These are phyloP conservation scores for Arachnomyces sp. DNA, from an alignment of 2,329 filamentous ascomycete genomes.

Conservation along the genomic window DNA sequence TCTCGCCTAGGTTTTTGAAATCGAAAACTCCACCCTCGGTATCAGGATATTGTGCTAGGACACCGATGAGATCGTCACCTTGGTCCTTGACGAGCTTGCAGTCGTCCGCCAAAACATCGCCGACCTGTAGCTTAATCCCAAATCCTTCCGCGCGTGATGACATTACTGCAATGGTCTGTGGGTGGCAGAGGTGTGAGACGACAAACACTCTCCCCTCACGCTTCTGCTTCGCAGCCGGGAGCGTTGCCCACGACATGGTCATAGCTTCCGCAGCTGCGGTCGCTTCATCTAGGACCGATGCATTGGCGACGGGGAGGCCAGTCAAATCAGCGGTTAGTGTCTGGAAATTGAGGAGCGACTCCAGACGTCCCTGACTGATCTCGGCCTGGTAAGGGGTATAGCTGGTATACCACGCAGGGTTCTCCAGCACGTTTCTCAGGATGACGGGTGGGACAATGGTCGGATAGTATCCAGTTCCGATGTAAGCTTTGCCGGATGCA, in stretches of 20 bases:
- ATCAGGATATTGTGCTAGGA: constrained; percentile 91
- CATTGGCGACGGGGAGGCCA: constrained; percentile 78
- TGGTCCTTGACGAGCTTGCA: constrained; percentile 62
- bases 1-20: constrained; percentile 64
- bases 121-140: constrained; percentile 67
- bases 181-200: constrained; percentile 74
- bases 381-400: constrained; percentile 97
- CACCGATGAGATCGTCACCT: constrained; percentile 76
- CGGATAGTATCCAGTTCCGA: constrained; percentile 81
- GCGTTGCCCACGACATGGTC: constrained; percentile 77
- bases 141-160: constrained; percentile 84
- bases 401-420: constrained; percentile 94
- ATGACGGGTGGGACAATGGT: constrained; percentile 85
- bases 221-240: constrained; percentile 65
- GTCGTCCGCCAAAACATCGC: constrained; percentile 62
- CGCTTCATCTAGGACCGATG: constrained; percentile 81
- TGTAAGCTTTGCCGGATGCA: constrained; percentile 57
- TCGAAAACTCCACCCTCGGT: constrained; percentile 74
- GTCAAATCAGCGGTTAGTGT: constrained; percentile 87
- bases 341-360: constrained; percentile 92
- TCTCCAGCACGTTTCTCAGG: constrained; percentile 85
- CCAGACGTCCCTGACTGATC: constrained; percentile 88
- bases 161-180: constrained; percentile 78
- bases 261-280: constrained; percentile 93
- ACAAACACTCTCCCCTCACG: constrained; percentile 71